Conservation (phyloP, 306 rosid genomes). For the Glycine tomentella region DNA sequence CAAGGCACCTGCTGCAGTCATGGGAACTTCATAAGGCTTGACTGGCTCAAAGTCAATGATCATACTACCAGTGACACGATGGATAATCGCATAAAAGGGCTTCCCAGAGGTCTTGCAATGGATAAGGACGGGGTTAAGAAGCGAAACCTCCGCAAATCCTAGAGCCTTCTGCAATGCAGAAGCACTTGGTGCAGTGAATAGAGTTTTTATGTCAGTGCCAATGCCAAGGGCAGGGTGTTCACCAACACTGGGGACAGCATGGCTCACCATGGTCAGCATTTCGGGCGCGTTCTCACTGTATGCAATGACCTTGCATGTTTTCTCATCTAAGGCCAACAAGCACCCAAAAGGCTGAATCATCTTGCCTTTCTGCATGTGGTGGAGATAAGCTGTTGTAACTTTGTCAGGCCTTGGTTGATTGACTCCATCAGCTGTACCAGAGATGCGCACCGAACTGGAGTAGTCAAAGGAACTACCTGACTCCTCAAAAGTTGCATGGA, state of each 20-base stretch:
- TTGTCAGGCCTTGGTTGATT: constrained; percentile 72
- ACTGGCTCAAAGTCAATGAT: constrained; percentile 95
- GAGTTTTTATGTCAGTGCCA: constrained; percentile 78
- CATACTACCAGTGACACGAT: constrained; percentile 84
- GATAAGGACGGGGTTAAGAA: constrained; percentile 89
- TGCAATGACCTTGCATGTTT: constrained; percentile 85
- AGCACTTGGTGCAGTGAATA: constrained; percentile 88
- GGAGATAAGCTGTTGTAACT: constrained; percentile 90
- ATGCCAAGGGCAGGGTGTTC: constrained; percentile 90
- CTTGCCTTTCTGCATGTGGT: constrained; percentile 88
- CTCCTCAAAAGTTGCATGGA: constrained; percentile 88
- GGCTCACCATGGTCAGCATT: constrained; percentile 89
- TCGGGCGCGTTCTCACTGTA: constrained; percentile 98
- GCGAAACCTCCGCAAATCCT: constrained; percentile 88
- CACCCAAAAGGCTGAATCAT: constrained; percentile 94
- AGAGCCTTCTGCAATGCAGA: constrained; percentile 90
- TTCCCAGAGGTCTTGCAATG: constrained; percentile 98
- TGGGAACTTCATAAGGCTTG: constrained; percentile 88
- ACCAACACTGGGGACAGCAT: constrained; percentile 95
- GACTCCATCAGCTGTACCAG: constrained; percentile 56
- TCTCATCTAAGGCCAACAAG: constrained; percentile 88
- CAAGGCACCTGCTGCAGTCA: constrained; percentile 93
- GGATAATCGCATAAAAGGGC: constrained; percentile 91
- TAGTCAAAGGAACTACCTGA: constrained; percentile 90
- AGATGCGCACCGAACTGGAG: constrained; percentile 75